A percentile compares a stretch with the other conserved stretches of the same genome.
Evolutionary conservation across 2,329 filamentous ascomycete genomes (phyloP).

Genomic region (Scorias spongiosa): DNA sequence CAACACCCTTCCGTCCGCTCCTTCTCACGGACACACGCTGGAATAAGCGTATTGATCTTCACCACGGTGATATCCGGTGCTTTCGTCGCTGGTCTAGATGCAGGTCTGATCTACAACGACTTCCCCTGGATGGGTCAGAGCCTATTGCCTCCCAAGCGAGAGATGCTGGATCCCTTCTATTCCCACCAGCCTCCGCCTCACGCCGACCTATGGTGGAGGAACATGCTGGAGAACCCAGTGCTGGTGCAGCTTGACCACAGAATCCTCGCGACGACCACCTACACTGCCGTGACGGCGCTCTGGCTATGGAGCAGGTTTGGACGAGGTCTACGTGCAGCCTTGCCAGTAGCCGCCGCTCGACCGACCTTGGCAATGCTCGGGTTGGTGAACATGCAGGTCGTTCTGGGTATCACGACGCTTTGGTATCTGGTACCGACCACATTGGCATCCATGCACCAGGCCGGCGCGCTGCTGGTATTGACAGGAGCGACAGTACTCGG

Average conservation of each 20-base stretch:
- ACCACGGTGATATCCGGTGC: conserved; percentile 84
- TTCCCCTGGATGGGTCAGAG: conserved; percentile 90
- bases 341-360: conserved; percentile 48
- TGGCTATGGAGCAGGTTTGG: conserved; percentile 66
- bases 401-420: conserved; percentile 76
- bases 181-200: conserved; percentile 54
- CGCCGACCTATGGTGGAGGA: conserved; percentile 87
- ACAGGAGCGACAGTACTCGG: conserved; percentile 70
- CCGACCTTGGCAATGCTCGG: conserved; percentile 70
- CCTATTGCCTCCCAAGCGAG: conserved; percentile 61
- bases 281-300: conserved; percentile 62
- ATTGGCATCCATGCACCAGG: conserved; percentile 82
- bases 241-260: conserved; percentile 93
- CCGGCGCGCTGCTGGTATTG: conserved; percentile 70
- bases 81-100: conserved; percentile 86
- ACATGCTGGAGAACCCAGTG: conserved; percentile 92
- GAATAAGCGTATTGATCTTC: conserved; percentile 64
- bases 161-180: conserved; percentile 80
- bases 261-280: conserved; percentile 78
- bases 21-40: conserved; percentile 60
- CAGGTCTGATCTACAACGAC: conserved; percentile 96
- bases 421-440: conserved; percentile 86
- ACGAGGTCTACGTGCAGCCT: conserved; percentile 42
- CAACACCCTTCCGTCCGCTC: conserved; percentile 50
- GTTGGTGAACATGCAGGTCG: conserved; percentile 65